Percentiles rank a stretch among this genome's conserved stretches.
These are phyloP conservation scores for Crithidia expoeki DNA, from an alignment of 208 protist species.

Conservation along the genomic window DNA sequence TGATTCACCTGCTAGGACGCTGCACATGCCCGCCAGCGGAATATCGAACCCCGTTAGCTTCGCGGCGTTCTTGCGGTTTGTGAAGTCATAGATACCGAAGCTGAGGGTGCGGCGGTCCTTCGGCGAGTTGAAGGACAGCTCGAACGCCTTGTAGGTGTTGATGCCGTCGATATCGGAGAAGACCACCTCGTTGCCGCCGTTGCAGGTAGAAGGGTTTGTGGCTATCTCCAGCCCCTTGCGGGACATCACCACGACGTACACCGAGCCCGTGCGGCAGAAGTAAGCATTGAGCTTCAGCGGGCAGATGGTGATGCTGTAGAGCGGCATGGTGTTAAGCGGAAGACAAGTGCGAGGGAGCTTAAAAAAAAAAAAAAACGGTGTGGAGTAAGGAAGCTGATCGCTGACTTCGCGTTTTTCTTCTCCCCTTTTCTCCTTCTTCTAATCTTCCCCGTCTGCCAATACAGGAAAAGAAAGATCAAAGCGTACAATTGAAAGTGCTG, in stretches of 20 bases:
- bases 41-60: slow-evolving; percentile 89
- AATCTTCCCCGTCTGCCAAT: no score
- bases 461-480: no score
- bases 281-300: slow-evolving; percentile 72
- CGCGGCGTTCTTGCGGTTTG: slow-evolving; percentile 73
- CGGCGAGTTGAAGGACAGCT: slow-evolving; percentile 81
- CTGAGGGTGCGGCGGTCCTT: slow-evolving; percentile 73
- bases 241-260: slow-evolving; percentile 78
- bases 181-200: slow-evolving; percentile 63
- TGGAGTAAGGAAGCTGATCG: neutral
- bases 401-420: neutral
- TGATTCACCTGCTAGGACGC: slow-evolving; percentile 77
- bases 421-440: neutral
- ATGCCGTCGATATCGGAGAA: slow-evolving; percentile 68
- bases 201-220: slow-evolving; percentile 68
- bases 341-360: neutral
- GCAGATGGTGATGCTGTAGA: slow-evolving; percentile 81
- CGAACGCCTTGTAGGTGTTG: slow-evolving; percentile 50
- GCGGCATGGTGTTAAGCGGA: slow-evolving; percentile 42
- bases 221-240: slow-evolving; percentile 75
- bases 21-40: slow-evolving; percentile 88
- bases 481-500: no score
- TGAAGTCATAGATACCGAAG: slow-evolving; percentile 87
- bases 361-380: neutral
- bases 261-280: slow-evolving; percentile 67